Conservation (phyloP, 2,329 filamentous ascomycete species). For the Fusarium keratoplasticum region DNA sequence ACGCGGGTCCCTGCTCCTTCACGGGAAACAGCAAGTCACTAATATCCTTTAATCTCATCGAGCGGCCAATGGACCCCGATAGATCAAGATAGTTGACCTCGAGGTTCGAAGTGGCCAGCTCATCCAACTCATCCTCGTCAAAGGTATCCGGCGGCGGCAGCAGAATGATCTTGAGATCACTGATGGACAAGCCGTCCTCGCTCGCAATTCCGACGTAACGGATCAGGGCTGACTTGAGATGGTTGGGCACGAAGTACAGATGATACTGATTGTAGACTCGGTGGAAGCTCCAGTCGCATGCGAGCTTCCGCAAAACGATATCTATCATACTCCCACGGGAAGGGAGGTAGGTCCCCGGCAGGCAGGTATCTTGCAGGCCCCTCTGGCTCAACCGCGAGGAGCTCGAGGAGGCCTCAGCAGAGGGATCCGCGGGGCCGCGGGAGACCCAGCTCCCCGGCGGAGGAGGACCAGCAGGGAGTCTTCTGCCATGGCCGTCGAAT, state of each 20-base stretch:
- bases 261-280: slow-evolving; percentile 67
- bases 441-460: slow-evolving; percentile 68
- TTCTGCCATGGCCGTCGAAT: slow-evolving; percentile 60
- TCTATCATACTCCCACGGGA: slow-evolving; percentile 63
- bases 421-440: slow-evolving; percentile 39
- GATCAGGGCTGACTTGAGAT: slow-evolving; percentile 64
- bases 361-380: slow-evolving; percentile 39
- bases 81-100: slow-evolving; percentile 66
- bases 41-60: slow-evolving; percentile 64
- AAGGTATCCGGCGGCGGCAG: slow-evolving; percentile 46
- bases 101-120: slow-evolving; percentile 32
- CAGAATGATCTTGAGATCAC: slow-evolving; percentile 63
- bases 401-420: slow-evolving; percentile 27
- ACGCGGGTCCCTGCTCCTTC: slow-evolving; percentile 24
- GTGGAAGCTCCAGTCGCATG: slow-evolving; percentile 66
- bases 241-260: slow-evolving; percentile 65
- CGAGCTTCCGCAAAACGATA: slow-evolving; percentile 62
- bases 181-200: slow-evolving; percentile 59
- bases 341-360: slow-evolving; percentile 61
- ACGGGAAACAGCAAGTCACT: slow-evolving; percentile 62
- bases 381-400: slow-evolving; percentile 35
- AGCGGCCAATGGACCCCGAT: slow-evolving; percentile 62
- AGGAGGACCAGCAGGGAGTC: slow-evolving; percentile 68
- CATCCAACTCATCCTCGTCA: slow-evolving; percentile 43
- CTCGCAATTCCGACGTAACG: slow-evolving; percentile 60